Base-by-base conservation (phyloP, 257 asterid genomes). In the Anisodus acutangulus region DNA sequence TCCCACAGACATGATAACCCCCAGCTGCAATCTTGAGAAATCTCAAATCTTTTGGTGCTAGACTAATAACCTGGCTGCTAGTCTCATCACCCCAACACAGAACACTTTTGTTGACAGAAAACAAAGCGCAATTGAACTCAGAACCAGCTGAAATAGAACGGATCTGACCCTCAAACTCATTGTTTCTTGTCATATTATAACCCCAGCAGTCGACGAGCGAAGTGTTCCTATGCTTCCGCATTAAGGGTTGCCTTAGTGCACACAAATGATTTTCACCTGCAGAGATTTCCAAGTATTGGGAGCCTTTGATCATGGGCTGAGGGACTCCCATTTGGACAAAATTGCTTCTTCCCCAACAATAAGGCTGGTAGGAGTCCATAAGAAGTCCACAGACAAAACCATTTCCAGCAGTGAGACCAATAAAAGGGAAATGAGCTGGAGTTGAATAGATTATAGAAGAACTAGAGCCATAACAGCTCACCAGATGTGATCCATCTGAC, bases 201-300 rank as follows among this genome's bases (percentile, higher is more conserved):
- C 99, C 99, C 99, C 99, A 95, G 17, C 99, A 95, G 78, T 95
- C 99, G 6, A 95, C 94, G 37, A 93, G 70, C 0, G 99, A 92
- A 39, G 88, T 85, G 86, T 94, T 92, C 60, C 97, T 88, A 63
- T 86, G 86, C 80, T 45, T 90, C 43, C 97, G 98, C 91, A 70
- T 87, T 68, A 94, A 89, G 78, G 98, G 98, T 68, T 91, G 91
- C 49, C 98, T 87, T 91, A 95, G 83, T 1, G 94, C 99, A 82
- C 98, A 95, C 83, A 95, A 90, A 86, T 94, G 99, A 85, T 94
- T 90, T 84, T 95, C 99, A 6, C 99, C 98, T 2, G 98, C 99
- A 83, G 97, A 93, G 53, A 95, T 90, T 87, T 95, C 97, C 54
- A 88, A 76, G 88, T 95, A 95, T 87, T 90, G 93, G 8, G 97